These are phyloP conservation scores for Sphagnum magellanicum DNA, from an alignment of 228 moss, liverwort and hornwort genomes.

Conservation along the genomic window DNA sequence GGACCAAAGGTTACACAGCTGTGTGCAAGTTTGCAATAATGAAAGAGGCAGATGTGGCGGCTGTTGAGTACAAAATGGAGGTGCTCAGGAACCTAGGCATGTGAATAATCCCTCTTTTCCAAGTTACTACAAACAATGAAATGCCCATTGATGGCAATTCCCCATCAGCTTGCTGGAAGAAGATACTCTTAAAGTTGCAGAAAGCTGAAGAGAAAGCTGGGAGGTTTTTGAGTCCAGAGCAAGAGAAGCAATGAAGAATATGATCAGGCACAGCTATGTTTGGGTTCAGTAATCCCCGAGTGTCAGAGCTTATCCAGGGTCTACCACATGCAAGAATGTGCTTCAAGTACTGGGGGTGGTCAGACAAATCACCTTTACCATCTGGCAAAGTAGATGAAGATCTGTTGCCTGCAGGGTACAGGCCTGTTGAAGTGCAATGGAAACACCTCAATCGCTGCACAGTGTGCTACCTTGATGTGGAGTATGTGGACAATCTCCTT, in stretches of 20 bases:
- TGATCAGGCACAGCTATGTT: slow-evolving; percentile 52
- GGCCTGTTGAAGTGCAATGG: slow-evolving; percentile 33
- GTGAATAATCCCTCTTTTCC: slow-evolving; percentile 34
- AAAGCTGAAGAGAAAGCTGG: slow-evolving; percentile 41
- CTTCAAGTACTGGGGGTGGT: slow-evolving; percentile 46
- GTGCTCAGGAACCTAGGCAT: slow-evolving; percentile 30
- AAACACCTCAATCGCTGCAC: slow-evolving; percentile 57
- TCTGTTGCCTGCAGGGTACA: slow-evolving; percentile 46
- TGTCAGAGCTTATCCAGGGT: slow-evolving; percentile 34
- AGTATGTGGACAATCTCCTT: slow-evolving; percentile 49
- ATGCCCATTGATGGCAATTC: slow-evolving; percentile 33
- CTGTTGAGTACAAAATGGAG: slow-evolving; percentile 50
- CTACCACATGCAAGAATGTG: slow-evolving; percentile 48
- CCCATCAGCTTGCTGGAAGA: slow-evolving; percentile 51
- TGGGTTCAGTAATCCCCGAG: slow-evolving; percentile 40
- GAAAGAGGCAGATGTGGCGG: slow-evolving; percentile 27
- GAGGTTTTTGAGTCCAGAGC: slow-evolving; percentile 20
- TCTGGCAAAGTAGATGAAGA: slow-evolving; percentile 14
- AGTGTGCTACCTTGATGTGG: slow-evolving; percentile 59
- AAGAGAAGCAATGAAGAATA: slow-evolving; percentile 34
- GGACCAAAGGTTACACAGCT: slow-evolving; percentile 51
- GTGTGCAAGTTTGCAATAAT: slow-evolving; percentile 36
- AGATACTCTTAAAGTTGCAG: slow-evolving; percentile 34
- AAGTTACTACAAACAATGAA: slow-evolving; percentile 33
- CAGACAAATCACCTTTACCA: slow-evolving; percentile 25